Evolutionary conservation across 192 early-diverging fungal genomes (phyloP), one percentile per base, ranked within the genome.

Genomic region (Polychytrium aggregatum): DNA sequence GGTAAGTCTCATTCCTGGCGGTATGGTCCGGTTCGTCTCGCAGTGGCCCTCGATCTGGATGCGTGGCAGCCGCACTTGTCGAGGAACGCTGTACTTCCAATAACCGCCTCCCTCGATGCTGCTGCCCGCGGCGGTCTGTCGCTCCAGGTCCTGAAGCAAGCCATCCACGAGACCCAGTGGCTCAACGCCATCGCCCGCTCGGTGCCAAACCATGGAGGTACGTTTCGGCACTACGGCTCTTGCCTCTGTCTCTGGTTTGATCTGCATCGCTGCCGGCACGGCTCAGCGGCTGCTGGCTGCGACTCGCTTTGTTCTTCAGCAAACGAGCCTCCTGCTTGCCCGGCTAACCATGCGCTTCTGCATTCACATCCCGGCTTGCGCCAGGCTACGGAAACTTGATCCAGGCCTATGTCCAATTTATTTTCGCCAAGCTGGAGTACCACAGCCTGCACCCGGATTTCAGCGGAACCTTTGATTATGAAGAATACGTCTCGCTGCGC

Each of bases 391-490:
- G 82, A 31, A 68, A 60, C 25, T 75, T 98, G 30, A 98, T 98
- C 62, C 79, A 83, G 30, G 79, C 79, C 20, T 98, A 98, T 59
- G 78, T 91, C 41, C 80, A 88, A 53, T 90, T 92, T 64, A 56
- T 98, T 30, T 71, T 82, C 35, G 74, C 81, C 26, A 98, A 98
- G 67, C 76, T 98, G 43, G 82, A 92, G 46, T 98, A 86, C 62
- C 95, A 98, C 59, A 63, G 80, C 28, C 68, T 79, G 34, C 89
- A 94, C 59, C 88, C 88, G 10, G 87, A 91, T 49, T 98, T 96
- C 58, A 85, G 81, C 44, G 95, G 89, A 20, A 85, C 72, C 46
- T 98, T 98, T 74, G 90, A 96, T 56, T 98, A 98, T 65, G 86
- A 96, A 50, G 95, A 98, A 58, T 98, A 93, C 53, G 80, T 92